A percentile compares a stretch with the other conserved stretches of the same genome.
These are phyloP conservation scores for Aspergillus nanangensis DNA, from an alignment of 495 filamentous ascomycete genomes.

Conservation along the genomic window DNA sequence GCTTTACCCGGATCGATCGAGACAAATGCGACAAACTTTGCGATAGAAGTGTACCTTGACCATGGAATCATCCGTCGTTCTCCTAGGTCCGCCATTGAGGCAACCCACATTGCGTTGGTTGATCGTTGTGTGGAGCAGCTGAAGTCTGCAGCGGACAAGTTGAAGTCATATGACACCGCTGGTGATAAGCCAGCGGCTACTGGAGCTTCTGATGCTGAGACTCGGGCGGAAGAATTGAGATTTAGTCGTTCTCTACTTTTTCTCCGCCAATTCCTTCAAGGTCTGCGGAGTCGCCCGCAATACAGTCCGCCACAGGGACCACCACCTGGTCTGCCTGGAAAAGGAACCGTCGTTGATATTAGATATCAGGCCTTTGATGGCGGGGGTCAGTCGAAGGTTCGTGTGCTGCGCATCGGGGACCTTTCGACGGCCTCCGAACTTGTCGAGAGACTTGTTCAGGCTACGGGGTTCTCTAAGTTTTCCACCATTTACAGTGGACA, in stretches of 20 bases:
- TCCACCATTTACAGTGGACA: slow-evolving; percentile 49
- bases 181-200: slow-evolving; percentile 27
- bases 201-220: too few relatives aligned
- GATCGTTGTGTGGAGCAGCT: slow-evolving; percentile 74
- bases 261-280: slow-evolving; percentile 52
- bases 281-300: slow-evolving; percentile 46
- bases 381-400: slow-evolving; percentile 49
- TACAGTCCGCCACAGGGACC: slow-evolving; percentile 45
- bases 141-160: slow-evolving; percentile 56
- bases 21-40: slow-evolving; percentile 56
- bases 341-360: slow-evolving; percentile 60
- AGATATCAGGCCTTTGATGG: slow-evolving; percentile 72
- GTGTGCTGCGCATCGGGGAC: slow-evolving; percentile 56
- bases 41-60: slow-evolving; percentile 75
- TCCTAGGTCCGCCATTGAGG: slow-evolving; percentile 47
- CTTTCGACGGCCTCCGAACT: slow-evolving; percentile 68
- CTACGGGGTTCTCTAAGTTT: slow-evolving; percentile 69
- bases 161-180: slow-evolving; percentile 43
- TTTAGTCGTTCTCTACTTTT: slow-evolving; percentile 63
- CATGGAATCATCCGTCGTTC: slow-evolving; percentile 35
- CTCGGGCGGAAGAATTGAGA: slow-evolving; percentile 49
- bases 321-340: slow-evolving; percentile 34
- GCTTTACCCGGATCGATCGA: slow-evolving; percentile 68
- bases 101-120: slow-evolving; percentile 74
- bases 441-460: slow-evolving; percentile 54